Conservation (phyloP, 73 alveolate genomes). For the Tetrahymena malaccensis region DNA sequence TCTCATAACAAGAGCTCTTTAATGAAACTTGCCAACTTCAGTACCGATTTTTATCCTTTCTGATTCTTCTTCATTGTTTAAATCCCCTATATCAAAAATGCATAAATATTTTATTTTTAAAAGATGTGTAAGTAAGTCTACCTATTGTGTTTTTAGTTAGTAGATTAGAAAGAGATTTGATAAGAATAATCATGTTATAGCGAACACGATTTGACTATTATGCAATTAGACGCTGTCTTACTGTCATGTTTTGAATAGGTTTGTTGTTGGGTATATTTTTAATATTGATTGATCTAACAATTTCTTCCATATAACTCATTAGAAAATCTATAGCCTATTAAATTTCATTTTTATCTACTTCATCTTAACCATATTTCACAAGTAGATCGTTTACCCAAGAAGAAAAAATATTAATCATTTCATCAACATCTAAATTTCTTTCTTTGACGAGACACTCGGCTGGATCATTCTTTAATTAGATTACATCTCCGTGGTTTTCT, state of each 20-base stretch:
- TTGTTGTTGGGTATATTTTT: background rate
- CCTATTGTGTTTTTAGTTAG: background rate
- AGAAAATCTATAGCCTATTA: background rate
- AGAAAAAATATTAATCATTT: background rate
- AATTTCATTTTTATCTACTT: background rate
- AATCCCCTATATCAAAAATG: background rate
- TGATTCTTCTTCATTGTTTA: background rate
- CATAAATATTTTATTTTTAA: background rate
- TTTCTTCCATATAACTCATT: background rate
- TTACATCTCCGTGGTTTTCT: background rate
- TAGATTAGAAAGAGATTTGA: background rate
- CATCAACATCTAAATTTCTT: background rate
- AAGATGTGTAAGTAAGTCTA: background rate
- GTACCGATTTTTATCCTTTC: background rate
- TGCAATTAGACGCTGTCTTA: background rate
- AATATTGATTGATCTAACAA: background rate
- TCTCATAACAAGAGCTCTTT: background rate
- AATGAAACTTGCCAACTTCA: background rate
- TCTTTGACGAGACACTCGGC: background rate
- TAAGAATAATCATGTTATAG: background rate
- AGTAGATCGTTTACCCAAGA: background rate
- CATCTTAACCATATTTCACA: background rate
- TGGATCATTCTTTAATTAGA: background rate
- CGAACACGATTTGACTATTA: background rate
- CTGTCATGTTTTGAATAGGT: background rate